phyloP scores from a whole-genome alignment of 1,139 yeast species.

The Pichia sp. region DNA sequence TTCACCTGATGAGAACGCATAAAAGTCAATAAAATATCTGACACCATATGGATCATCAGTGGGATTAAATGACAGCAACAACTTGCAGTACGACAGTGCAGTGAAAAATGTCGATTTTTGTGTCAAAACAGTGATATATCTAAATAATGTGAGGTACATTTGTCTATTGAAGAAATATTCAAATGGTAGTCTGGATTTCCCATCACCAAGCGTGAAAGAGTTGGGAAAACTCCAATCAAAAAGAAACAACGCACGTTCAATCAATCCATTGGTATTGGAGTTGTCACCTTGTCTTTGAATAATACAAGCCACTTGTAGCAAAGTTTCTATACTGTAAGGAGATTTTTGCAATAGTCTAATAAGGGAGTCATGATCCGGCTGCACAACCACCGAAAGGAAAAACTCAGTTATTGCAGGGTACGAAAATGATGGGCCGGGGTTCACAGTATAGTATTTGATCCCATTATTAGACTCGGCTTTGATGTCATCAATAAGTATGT shows the following conservation, averaged over 20 bases:
- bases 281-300: conserved; percentile 72
- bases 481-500: conserved; percentile 38
- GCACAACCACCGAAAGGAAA: conserved; percentile 56
- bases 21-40: conserved; percentile 73
- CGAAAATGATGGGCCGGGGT: conserved; percentile 36
- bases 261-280: conserved; percentile 57
- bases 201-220: conserved; percentile 44
- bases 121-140: conserved; percentile 62
- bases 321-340: conserved; percentile 73
- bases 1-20: conserved; percentile 62
- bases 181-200: conserved; percentile 65
- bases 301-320: conserved; percentile 74
- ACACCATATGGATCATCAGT: conserved; percentile 82
- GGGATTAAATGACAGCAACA: conserved; percentile 62
- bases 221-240: conserved; percentile 60
- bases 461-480: conserved; percentile 39
- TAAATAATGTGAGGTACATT: conserved; percentile 64
- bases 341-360: conserved; percentile 45
- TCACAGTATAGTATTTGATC: conserved; percentile 44
- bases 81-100: conserved; percentile 67
- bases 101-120: conserved; percentile 74
- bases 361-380: conserved; percentile 66
- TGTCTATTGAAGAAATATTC: conserved; percentile 70
- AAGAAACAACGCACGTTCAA: conserved; percentile 71
- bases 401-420: conserved; percentile 33